These are phyloP conservation scores for Phytophthora pseudosyringae DNA, from an alignment of 352 stramenopile species.

Conservation along the genomic window DNA sequence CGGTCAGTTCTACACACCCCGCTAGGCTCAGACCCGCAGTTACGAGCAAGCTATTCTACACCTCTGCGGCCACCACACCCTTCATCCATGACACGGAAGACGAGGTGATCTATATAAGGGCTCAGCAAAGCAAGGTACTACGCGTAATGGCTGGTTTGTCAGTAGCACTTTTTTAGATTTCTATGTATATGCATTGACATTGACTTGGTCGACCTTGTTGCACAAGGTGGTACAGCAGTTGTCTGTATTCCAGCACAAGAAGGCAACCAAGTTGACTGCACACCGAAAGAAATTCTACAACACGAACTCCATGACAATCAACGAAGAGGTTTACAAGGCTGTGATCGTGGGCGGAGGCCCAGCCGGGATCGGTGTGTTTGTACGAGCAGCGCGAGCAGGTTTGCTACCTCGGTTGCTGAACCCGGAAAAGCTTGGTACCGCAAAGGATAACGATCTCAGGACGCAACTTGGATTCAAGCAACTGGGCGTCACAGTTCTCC, in stretches of 20 bases:
- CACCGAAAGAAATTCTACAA: neutral
- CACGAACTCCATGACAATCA: slow-evolving; percentile 18
- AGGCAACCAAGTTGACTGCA: neutral
- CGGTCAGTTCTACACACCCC: slow-evolving; percentile 53
- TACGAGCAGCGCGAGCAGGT: slow-evolving; percentile 70
- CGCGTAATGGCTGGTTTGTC: neutral
- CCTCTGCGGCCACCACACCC: slow-evolving; percentile 45
- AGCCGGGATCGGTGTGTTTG: slow-evolving; percentile 77
- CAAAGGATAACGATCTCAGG: slow-evolving; percentile 47
- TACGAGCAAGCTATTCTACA: slow-evolving; percentile 82
- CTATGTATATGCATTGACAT: slow-evolving; percentile 31
- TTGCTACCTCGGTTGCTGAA: slow-evolving; percentile 61
- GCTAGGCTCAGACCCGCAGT: slow-evolving; percentile 65
- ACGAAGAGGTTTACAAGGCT: slow-evolving; percentile 68
- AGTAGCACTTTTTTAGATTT: slow-evolving; percentile 18
- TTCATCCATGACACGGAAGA: slow-evolving; percentile 33
- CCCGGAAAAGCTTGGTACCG: slow-evolving; percentile 47
- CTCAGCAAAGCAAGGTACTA: neutral
- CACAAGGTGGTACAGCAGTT: slow-evolving; percentile 4
- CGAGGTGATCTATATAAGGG: slow-evolving; percentile 34
- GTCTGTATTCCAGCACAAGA: slow-evolving; percentile 4
- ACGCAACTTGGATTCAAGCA: slow-evolving; percentile 51
- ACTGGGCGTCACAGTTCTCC: slow-evolving; percentile 68
- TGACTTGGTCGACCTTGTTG: neutral
- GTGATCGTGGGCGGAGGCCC: slow-evolving; percentile 75